phyloP scores from a whole-genome alignment of 169 alveolate genomes.

The Plasmodium gallinaceum region DNA sequence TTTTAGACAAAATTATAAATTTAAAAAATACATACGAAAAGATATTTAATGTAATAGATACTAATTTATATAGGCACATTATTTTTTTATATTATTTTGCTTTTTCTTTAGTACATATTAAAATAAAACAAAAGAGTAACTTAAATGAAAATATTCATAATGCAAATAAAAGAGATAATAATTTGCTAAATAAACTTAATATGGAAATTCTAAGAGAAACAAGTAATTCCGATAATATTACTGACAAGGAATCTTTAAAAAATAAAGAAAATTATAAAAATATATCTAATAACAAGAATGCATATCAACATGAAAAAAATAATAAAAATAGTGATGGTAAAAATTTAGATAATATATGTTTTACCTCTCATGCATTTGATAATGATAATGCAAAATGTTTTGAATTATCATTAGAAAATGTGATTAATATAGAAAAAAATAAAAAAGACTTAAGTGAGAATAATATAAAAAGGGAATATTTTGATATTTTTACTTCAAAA shows the following conservation, averaged over 20 bases:
- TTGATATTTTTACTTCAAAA: conserved; percentile 3
- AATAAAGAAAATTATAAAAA: neutral
- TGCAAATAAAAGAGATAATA: neutral
- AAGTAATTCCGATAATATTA: neutral
- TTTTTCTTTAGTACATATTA: conserved; percentile 48
- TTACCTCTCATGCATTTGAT: neutral
- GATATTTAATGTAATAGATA: conserved; percentile 41
- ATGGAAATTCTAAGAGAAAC: neutral
- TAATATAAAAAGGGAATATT: neutral
- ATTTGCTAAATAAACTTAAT: conserved; percentile 15
- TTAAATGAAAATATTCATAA: neutral
- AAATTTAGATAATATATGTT: neutral
- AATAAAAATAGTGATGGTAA: neutral
- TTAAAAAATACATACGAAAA: conserved; percentile 38
- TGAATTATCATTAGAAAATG: neutral
- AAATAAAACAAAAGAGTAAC: conserved; percentile 21
- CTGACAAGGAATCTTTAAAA: neutral
- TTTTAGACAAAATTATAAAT: conserved; percentile 32
- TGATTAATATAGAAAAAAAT: neutral
- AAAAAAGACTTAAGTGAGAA: conserved; percentile 14
- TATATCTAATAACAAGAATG: neutral
- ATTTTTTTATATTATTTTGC: conserved; percentile 54
- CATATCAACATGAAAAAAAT: neutral
- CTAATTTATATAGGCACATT: conserved; percentile 50
- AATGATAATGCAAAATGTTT: neutral